phyloP scores from a whole-genome alignment of 2,329 filamentous ascomycete species.

The Fonsecaea erecta region DNA sequence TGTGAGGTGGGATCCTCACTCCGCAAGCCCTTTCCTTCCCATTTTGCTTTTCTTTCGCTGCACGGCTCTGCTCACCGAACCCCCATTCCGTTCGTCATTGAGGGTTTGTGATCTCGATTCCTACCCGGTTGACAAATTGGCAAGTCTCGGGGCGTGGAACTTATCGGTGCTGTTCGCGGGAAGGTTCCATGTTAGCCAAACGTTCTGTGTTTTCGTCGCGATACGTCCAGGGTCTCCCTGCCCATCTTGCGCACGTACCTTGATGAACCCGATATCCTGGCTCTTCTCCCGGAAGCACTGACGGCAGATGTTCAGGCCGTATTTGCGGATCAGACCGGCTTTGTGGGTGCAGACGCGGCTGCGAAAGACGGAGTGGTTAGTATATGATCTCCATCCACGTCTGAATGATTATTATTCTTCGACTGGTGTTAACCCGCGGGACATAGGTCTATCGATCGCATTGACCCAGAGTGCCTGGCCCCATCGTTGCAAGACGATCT shows the following conservation, averaged over 20 bases:
- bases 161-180: neutral
- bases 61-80: too few species aligned
- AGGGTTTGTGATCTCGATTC: neutral
- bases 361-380: slow-evolving; percentile 37
- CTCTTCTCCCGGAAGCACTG: slow-evolving; percentile 73
- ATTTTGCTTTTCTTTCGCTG: neutral
- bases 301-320: slow-evolving; percentile 82
- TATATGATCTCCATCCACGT: neutral
- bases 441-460: neutral
- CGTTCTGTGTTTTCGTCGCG: neutral
- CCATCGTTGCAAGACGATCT: neutral
- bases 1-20: neutral
- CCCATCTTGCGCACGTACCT: slow-evolving; percentile 56
- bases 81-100: neutral
- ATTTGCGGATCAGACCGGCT: slow-evolving; percentile 99
- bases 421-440: neutral
- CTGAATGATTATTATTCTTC: neutral
- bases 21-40: neutral
- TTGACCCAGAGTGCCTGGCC: neutral
- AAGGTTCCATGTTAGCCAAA: neutral
- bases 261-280: slow-evolving; percentile 70
- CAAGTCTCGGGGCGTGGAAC: neutral
- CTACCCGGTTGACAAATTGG: neutral
- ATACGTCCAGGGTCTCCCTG: neutral
- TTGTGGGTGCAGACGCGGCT: slow-evolving; percentile 90